Evolutionary conservation across 805 yeast genomes (phyloP).

Genomic region (Allodekkera sacchari): DNA sequence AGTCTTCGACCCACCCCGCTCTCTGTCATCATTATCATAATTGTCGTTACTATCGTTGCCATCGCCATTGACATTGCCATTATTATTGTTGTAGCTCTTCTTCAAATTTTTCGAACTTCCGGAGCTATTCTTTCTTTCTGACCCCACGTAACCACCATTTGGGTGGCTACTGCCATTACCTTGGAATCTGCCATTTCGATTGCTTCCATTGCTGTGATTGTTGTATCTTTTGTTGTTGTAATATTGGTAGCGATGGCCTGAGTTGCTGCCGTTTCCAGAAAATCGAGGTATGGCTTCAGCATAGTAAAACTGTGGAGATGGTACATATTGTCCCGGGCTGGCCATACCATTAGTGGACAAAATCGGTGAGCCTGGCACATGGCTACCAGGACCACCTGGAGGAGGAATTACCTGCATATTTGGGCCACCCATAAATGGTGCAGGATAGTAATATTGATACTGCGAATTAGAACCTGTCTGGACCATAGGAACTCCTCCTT

Average conservation of each 20-base stretch:
- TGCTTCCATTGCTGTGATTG: slow-evolving; percentile 1
- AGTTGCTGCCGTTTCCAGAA: not conserved
- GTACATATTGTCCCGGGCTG: slow-evolving; percentile 1
- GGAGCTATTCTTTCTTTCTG: too few relatives aligned
- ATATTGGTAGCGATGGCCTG: slow-evolving; percentile 1
- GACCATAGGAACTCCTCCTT: too few relatives aligned
- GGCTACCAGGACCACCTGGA: not conserved
- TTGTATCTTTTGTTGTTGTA: not conserved
- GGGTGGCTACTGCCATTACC: too few relatives aligned
- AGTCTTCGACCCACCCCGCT: too few relatives aligned
- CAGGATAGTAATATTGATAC: slow-evolving; percentile 6
- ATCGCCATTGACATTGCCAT: slow-evolving; percentile 3
- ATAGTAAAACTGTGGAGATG: not conserved
- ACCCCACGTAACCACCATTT: too few relatives aligned
- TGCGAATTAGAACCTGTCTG: too few relatives aligned
- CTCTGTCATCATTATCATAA: slow-evolving; percentile 4
- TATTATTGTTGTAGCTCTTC: not conserved
- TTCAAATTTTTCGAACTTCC: not conserved
- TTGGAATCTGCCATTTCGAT: not conserved
- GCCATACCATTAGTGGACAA: slow-evolving; percentile 1
- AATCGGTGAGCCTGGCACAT: slow-evolving; percentile 1
- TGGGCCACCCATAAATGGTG: slow-evolving; percentile 3
- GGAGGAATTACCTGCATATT: not conserved
- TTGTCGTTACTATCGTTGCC: slow-evolving; percentile 4
- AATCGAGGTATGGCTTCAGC: slow-evolving; percentile 3